Percentiles rank a stretch among this genome's conserved stretches.
phyloP scores from a whole-genome alignment of 495 filamentous ascomycete genomes.

The Neurospora hispaniola region DNA sequence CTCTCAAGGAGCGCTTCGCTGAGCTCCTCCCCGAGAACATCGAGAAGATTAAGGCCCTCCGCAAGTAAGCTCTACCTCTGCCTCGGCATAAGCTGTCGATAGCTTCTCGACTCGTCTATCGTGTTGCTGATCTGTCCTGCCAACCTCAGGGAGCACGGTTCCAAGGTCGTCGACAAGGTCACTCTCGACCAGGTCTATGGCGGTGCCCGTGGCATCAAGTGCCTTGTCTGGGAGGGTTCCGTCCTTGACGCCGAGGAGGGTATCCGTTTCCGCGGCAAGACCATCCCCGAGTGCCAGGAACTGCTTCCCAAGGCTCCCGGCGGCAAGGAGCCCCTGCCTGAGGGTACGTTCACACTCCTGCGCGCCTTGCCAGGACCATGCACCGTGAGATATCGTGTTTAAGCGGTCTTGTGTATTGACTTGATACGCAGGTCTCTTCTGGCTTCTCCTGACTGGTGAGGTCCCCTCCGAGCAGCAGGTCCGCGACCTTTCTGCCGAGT shows the following conservation, averaged over 20 bases:
- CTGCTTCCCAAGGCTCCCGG: constrained; percentile 92
- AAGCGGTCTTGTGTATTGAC: constrained; percentile 3
- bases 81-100: neutral
- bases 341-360: constrained; percentile 45
- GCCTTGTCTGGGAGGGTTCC: constrained; percentile 97
- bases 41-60: constrained; percentile 96
- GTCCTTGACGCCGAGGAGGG: constrained; percentile 97
- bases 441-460: constrained; percentile 96
- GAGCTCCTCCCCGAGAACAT: constrained; percentile 89
- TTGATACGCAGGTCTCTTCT: constrained; percentile 76
- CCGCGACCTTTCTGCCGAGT: constrained; percentile 91
- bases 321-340: constrained; percentile 89
- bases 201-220: constrained; percentile 97
- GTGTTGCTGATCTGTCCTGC: constrained; percentile 9
- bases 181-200: constrained; percentile 99
- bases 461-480: constrained; percentile 96
- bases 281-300: constrained; percentile 97
- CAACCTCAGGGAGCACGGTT: constrained; percentile 68
- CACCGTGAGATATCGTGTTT: neutral
- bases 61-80: constrained; percentile 54
- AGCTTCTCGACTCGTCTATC: neutral
- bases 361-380: neutral
- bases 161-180: constrained; percentile 91
- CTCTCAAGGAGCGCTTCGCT: constrained; percentile 96
- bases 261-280: constrained; percentile 97